A percentile compares a stretch with the other conserved stretches of the same genome.
phyloP scores from a whole-genome alignment of 192 early-diverging fungal genomes.

The Podila minutissima region DNA sequence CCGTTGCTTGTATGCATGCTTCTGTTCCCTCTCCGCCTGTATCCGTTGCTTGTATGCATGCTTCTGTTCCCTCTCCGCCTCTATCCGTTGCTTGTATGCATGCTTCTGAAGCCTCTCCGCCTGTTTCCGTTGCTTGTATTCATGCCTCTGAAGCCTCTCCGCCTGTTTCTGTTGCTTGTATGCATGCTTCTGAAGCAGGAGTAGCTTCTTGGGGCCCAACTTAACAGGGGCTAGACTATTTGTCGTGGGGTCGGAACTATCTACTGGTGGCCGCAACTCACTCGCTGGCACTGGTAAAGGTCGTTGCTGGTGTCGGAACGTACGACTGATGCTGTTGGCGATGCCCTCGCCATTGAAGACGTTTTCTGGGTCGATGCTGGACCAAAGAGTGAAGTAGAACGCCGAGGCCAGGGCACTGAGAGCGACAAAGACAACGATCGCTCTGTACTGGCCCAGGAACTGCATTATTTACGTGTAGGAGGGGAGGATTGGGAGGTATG shows the following conservation, averaged over 20 bases:
- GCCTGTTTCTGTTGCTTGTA: neutral
- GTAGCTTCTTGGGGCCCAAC: constrained; percentile 4
- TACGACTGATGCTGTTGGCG: neutral
- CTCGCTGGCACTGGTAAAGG: neutral
- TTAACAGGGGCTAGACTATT: neutral
- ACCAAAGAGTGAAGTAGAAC: constrained; percentile 37
- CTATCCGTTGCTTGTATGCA: neutral
- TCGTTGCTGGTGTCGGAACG: neutral
- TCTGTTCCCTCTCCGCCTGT: neutral
- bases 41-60: constrained; percentile 1
- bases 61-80: neutral
- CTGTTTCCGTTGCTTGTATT: too few species aligned
- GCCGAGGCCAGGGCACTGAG: constrained; percentile 31
- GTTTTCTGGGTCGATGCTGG: constrained; percentile 15
- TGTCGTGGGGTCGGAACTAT: neutral
- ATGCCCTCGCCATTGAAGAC: neutral
- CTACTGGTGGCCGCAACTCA: neutral
- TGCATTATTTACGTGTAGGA: constrained; percentile 9
- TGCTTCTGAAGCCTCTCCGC: too few species aligned
- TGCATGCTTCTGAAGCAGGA: neutral
- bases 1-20: neutral
- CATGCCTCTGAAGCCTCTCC: too few species aligned
- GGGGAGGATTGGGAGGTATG: neutral
- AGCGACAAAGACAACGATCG: constrained; percentile 2
- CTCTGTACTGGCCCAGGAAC: constrained; percentile 13